Evolutionary conservation across 2,329 filamentous ascomycete species (phyloP).

Genomic region (Diplocarpon rosae): DNA sequence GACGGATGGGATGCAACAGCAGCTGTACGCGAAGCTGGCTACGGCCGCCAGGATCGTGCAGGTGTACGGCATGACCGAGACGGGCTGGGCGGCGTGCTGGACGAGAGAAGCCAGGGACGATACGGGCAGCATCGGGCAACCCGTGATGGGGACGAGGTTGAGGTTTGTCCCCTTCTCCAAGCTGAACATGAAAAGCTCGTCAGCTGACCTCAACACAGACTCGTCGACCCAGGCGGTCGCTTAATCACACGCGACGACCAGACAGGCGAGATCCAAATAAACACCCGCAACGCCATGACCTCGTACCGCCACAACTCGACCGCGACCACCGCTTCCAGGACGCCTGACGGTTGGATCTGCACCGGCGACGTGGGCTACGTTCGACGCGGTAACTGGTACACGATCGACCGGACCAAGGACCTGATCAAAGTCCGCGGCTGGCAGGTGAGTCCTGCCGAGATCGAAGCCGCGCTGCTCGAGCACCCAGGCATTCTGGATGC

Average conservation of each 20-base stretch:
- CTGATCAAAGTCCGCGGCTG: constrained; percentile 38
- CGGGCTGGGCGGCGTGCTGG: constrained; percentile 28
- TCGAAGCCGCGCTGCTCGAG: constrained; percentile 35
- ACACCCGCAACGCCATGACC: too few species aligned
- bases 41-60: constrained; percentile 33
- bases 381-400: constrained; percentile 22
- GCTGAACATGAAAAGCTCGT: too few species aligned
- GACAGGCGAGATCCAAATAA: too few species aligned
- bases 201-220: too few species aligned
- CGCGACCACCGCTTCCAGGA: too few species aligned
- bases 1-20: constrained; percentile 29
- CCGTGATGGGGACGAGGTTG: too few species aligned
- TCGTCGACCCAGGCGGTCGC: too few species aligned
- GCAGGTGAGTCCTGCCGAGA: constrained; percentile 37
- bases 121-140: constrained; percentile 6
- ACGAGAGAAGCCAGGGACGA: neutral
- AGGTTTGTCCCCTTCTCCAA: too few species aligned
- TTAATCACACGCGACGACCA: too few species aligned
- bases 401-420: constrained; percentile 34
- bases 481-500: constrained; percentile 34
- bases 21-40: constrained; percentile 31
- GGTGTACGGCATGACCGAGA: constrained; percentile 44
- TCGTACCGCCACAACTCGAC: too few species aligned
- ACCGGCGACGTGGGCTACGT: constrained; percentile 37
- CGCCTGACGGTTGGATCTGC: constrained; percentile 26